Conservation (phyloP, 331 rosid species). For the Stylosanthes scabra region DNA sequence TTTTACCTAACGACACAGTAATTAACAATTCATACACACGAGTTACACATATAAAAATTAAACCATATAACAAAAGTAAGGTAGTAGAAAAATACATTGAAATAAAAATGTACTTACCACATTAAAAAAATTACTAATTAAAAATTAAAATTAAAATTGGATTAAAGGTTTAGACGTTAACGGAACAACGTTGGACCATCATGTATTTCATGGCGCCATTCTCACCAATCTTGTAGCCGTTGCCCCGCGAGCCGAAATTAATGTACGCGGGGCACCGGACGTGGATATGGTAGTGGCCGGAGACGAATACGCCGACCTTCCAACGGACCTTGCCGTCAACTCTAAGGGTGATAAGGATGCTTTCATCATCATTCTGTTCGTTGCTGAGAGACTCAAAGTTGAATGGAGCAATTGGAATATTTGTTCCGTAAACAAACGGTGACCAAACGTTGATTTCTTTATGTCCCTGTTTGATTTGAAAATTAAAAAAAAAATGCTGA, state of each 20-base stretch:
- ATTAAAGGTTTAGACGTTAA: constrained; percentile 52
- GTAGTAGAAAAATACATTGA: constrained; percentile 19
- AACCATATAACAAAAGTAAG: not conserved
- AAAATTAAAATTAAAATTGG: not conserved
- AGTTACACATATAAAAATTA: not conserved
- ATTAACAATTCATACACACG: constrained; percentile 7
- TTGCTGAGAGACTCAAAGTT: constrained; percentile 47
- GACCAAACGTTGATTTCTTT: constrained; percentile 84
- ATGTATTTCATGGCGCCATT: constrained; percentile 78
- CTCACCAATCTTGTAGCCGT: constrained; percentile 50
- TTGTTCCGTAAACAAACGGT: constrained; percentile 70
- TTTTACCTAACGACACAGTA: not conserved
- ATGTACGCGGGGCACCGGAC: constrained; percentile 80
- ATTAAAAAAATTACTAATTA: not conserved
- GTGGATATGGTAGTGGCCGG: constrained; percentile 74
- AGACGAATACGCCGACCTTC: constrained; percentile 78
- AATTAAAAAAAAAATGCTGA: no score
- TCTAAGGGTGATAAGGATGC: constrained; percentile 54
- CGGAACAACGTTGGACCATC: constrained; percentile 64
- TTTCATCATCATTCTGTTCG: constrained; percentile 51
- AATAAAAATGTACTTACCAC: not conserved
- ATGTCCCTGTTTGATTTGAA: constrained; percentile 50
- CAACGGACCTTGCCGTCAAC: constrained; percentile 80
- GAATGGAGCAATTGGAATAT: constrained; percentile 79
- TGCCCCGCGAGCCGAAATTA: constrained; percentile 41